phyloP scores from a whole-genome alignment of 768 basidiomycete species.

The Crucibulum laeve region DNA sequence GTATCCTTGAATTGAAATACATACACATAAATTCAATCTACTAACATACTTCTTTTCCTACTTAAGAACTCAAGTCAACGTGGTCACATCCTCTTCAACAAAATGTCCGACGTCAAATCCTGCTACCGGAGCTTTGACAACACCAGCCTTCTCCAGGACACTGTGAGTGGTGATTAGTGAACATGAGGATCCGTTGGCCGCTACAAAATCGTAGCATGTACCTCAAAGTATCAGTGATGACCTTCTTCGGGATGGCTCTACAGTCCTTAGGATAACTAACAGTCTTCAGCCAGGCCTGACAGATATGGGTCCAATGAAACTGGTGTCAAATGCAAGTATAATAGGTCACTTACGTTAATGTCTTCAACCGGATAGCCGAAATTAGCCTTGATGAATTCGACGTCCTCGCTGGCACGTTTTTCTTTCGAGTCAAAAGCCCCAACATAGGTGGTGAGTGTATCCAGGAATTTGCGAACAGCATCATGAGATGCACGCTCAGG shows the following conservation, averaged over 20 bases:
- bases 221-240: constrained; percentile 70
- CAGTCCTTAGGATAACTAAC: constrained; percentile 74
- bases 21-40: not conserved
- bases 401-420: constrained; percentile 50
- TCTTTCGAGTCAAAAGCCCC: constrained; percentile 58
- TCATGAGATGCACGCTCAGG: constrained; percentile 51
- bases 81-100: constrained; percentile 50
- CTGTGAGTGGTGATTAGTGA: constrained; percentile 28
- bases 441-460: constrained; percentile 60
- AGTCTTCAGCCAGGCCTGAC: constrained; percentile 78
- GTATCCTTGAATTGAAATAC: too few species aligned
- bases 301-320: not conserved
- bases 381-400: constrained; percentile 70
- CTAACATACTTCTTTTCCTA: not conserved
- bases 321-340: not conserved
- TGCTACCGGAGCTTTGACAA: constrained; percentile 51
- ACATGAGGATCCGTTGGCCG: too few species aligned
- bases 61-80: too few species aligned
- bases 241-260: constrained; percentile 52
- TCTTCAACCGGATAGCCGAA: constrained; percentile 85
- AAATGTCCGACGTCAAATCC: constrained; percentile 57
- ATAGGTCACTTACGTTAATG: constrained; percentile 48
- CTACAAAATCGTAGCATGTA: constrained; percentile 33
- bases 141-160: constrained; percentile 72
- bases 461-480: constrained; percentile 56